Evolutionary conservation across 106 monocot genomes (phyloP).

Genomic region (Dioscorea alata): DNA sequence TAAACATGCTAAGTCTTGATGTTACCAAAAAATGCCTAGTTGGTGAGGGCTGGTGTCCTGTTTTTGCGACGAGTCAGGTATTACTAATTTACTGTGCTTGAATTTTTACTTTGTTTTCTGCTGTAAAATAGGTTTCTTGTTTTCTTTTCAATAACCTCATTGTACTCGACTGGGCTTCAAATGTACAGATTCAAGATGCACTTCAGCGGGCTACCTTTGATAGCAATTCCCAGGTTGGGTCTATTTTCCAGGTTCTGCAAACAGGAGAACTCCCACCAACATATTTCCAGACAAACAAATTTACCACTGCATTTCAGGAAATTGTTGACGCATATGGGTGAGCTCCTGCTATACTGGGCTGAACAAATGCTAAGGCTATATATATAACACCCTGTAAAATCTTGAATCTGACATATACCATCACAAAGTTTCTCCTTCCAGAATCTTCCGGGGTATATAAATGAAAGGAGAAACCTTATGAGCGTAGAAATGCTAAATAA

Average conservation of each 20-base stretch:
- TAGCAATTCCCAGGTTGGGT: constrained; percentile 97
- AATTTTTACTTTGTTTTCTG: not conserved
- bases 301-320: constrained; percentile 89
- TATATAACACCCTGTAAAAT: too few relatives aligned
- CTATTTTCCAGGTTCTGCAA: constrained; percentile 89
- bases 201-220: constrained; percentile 59
- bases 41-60: constrained; percentile 94
- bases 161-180: not conserved
- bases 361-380: too few relatives aligned
- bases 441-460: too few relatives aligned
- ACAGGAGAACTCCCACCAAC: constrained; percentile 89
- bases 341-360: constrained; percentile 4
- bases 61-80: constrained; percentile 74
- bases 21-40: constrained; percentile 96
- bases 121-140: not conserved
- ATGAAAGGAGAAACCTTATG: too few relatives aligned
- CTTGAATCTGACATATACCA: too few relatives aligned
- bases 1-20: constrained; percentile 97
- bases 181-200: constrained; percentile 73
- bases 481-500: too few relatives aligned
- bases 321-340: constrained; percentile 99
- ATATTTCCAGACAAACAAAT: constrained; percentile 90
- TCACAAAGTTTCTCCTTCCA: too few relatives aligned
- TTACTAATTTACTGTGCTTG: not conserved
- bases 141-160: not conserved